Base-by-base conservation (phyloP, 441 rosid genomes). In the Bocquillonia castaneifolia region DNA sequence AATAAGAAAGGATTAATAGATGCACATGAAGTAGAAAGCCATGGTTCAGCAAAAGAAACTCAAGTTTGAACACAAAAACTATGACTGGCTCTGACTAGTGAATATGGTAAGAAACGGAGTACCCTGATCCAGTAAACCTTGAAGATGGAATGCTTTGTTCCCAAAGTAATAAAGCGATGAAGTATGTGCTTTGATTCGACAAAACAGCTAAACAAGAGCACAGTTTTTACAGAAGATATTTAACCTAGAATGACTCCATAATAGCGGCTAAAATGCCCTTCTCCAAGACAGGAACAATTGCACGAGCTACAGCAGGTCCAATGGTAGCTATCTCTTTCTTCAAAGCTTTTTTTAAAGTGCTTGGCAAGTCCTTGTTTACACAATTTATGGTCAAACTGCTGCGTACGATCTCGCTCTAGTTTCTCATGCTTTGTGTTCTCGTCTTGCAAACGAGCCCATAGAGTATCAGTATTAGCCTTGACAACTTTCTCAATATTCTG, bases 191-290 rank as follows among this genome's bases (percentile, higher is more conserved):
- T 53, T 54, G 56, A 60, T 59, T 57, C 64, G 69, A 66, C n/a
- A 20, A 17, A 22, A 47, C 22, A 45, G 31, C 69, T 18, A 69
- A 45, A 64, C 29, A 71, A 65, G 53, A 59, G 25, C 59, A 37
- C 34, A 67, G 52, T 6, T 28, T 47, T 34, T 22, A 53, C 28
- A 65, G 17, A 12, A 15, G 9, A 39, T 20, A 69, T 54, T 61
- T 47, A 71, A 94, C 99, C 99, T 92, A 97, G 87, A 94, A 90
- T 57, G 93, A 80, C 80, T 92, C 99, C 1, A 81, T 67, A 74
- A 92, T 79, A 40, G 91, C 84, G 51, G 91, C 80, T 28, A 88
- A 71, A 76, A 90, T 78, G 25, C 82, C 77, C 79, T 92, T 94
- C 77, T 92, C 99, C 69, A 90, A 73, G 54, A 74, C 74, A 31